Conservation (phyloP, 1,284 basidiomycete species). For the Sporisorium exsertum region DNA sequence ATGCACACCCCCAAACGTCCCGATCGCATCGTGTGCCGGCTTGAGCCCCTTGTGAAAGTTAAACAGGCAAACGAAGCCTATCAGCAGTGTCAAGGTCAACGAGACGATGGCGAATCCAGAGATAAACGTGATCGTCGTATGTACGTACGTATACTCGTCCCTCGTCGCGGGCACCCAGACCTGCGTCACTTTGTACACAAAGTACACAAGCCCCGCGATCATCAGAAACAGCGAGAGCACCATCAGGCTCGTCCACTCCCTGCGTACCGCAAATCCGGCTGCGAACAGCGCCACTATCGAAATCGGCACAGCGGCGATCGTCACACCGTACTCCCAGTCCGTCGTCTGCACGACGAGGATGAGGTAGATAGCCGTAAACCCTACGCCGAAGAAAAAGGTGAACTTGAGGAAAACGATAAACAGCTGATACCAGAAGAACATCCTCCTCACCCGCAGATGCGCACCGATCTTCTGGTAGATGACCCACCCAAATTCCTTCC, state of each 20-base stretch:
- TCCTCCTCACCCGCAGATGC: constrained; percentile 47
- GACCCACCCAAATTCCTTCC: constrained; percentile 62
- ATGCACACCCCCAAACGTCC: constrained; percentile 46
- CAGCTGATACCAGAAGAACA: constrained; percentile 62
- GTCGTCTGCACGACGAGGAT: constrained; percentile 56
- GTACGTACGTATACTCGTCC: constrained; percentile 52
- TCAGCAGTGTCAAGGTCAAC: constrained; percentile 44
- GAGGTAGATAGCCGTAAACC: constrained; percentile 58
- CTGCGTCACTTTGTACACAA: constrained; percentile 50
- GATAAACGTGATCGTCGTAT: constrained; percentile 60
- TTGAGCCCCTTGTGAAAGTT: constrained; percentile 60
- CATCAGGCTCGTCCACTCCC: constrained; percentile 58
- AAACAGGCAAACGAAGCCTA: constrained; percentile 52
- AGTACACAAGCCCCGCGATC: constrained; percentile 54
- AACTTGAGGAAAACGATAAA: constrained; percentile 64
- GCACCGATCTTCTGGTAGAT: constrained; percentile 64
- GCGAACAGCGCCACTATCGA: constrained; percentile 54
- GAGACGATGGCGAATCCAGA: constrained; percentile 51
- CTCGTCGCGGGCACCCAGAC: constrained; percentile 54
- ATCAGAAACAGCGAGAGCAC: constrained; percentile 48
- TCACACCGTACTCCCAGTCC: constrained; percentile 57
- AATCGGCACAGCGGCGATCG: constrained; percentile 60
- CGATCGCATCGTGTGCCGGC: constrained; percentile 56
- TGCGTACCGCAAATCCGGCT: constrained; percentile 52
- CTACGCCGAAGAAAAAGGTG: constrained; percentile 60